Conservation (phyloP, 177 flowering plant species). For the Vitis hybrid region DNA sequence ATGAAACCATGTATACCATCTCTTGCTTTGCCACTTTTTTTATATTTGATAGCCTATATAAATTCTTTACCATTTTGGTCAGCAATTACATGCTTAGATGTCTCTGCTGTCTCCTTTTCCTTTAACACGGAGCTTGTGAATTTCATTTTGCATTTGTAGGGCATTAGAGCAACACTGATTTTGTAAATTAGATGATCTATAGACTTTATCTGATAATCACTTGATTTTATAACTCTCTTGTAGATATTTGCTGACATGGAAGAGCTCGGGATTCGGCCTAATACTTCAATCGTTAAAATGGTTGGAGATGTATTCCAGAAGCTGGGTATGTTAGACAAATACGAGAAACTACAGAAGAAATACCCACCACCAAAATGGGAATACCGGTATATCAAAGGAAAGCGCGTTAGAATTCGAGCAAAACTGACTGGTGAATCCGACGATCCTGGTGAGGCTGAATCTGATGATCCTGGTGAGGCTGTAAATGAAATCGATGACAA, state of each 20-base stretch:
- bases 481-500: conserved; percentile 4
- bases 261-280: conserved; percentile 80
- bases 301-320: conserved; percentile 74
- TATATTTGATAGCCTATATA: too few relatives aligned
- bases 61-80: too few relatives aligned
- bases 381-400: conserved; percentile 74
- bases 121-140: too few relatives aligned
- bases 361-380: conserved; percentile 90
- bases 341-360: conserved; percentile 62
- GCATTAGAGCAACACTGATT: too few relatives aligned
- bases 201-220: too few relatives aligned
- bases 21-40: too few relatives aligned
- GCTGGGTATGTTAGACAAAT: conserved; percentile 82
- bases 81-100: too few relatives aligned
- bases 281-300: conserved; percentile 54
- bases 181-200: too few relatives aligned
- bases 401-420: conserved; percentile 59
- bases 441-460: conserved; percentile 11
- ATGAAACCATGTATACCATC: too few relatives aligned
- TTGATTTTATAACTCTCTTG: conserved; percentile 5
- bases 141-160: too few relatives aligned
- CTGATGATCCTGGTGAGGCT: conserved; percentile 8
- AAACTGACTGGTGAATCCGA: conserved; percentile 22
- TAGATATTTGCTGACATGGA: conserved; percentile 97
- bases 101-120: too few relatives aligned